Percentiles rank a stretch among this genome's conserved stretches.
Conservation (phyloP, 768 basidiomycete genomes). For the Leccinum variicolor region DNA sequence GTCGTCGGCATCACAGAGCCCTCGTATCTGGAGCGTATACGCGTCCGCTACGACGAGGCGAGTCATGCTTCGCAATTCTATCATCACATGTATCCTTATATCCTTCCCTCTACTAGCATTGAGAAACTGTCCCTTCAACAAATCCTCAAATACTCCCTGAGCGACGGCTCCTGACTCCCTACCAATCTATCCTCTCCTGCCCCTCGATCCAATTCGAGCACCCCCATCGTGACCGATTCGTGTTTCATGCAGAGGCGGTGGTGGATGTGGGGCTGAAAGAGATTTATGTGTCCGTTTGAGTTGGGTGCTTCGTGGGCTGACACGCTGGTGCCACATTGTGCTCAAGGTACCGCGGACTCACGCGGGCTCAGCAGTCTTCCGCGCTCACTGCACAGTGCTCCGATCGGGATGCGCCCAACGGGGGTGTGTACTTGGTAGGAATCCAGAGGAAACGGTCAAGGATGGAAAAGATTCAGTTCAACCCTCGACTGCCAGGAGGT, state of each 20-base stretch:
- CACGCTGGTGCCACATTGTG: background rate
- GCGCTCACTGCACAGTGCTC: constrained; percentile 40
- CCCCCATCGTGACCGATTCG: constrained; percentile 62
- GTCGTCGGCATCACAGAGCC: constrained; percentile 58
- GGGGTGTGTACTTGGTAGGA: too few relatives aligned
- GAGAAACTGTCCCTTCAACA: constrained; percentile 63
- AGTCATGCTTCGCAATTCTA: constrained; percentile 12
- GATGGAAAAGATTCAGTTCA: too few relatives aligned
- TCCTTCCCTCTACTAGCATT: constrained; percentile 42
- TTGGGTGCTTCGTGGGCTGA: background rate
- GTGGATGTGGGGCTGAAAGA: constrained; percentile 61
- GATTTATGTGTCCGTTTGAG: constrained; percentile 57
- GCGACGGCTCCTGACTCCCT: constrained; percentile 66
- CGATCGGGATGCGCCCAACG: constrained; percentile 51
- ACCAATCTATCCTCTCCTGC: constrained; percentile 26
- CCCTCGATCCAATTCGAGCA: constrained; percentile 46
- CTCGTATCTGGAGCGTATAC: constrained; percentile 52
- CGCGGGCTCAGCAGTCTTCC: constrained; percentile 50
- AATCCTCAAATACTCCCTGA: constrained; percentile 57
- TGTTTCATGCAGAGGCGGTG: constrained; percentile 72
- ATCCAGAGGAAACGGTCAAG: constrained; percentile 20
- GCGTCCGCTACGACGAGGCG: constrained; percentile 61
- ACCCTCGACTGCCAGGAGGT: too few relatives aligned
- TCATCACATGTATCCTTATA: background rate
- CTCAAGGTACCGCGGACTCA: constrained; percentile 60